A percentile compares a stretch with the other conserved stretches of the same genome.
phyloP scores from a whole-genome alignment of 2,329 filamentous ascomycete species.

The Byssoonygena ceratinophila region DNA sequence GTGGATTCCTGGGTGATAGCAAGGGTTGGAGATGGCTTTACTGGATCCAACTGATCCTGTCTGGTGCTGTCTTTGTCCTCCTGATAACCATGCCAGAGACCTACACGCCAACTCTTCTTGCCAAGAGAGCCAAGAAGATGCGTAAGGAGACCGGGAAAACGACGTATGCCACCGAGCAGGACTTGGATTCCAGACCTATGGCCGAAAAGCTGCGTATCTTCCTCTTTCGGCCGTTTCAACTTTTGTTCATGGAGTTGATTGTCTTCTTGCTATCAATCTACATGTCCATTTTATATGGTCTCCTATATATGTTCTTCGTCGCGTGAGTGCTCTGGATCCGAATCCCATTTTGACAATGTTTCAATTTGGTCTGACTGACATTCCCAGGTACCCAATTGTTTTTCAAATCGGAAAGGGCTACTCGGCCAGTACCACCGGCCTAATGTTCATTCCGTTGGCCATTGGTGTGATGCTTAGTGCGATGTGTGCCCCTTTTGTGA shows the following conservation, averaged over 20 bases:
- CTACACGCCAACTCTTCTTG: slow-evolving; percentile 69
- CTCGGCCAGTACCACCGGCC: slow-evolving; percentile 59
- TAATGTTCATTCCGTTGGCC: slow-evolving; percentile 80
- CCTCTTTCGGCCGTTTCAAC: slow-evolving; percentile 70
- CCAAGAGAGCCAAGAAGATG: slow-evolving; percentile 58
- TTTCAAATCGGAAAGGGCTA: slow-evolving; percentile 74
- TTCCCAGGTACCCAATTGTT: slow-evolving; percentile 44
- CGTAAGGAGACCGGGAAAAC: slow-evolving; percentile 56
- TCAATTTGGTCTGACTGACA: too few species aligned
- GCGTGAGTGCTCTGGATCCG: slow-evolving; percentile 24
- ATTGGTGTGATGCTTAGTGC: slow-evolving; percentile 63
- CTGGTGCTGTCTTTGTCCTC: slow-evolving; percentile 57
- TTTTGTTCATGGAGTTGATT: slow-evolving; percentile 74
- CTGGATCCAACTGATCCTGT: slow-evolving; percentile 73
- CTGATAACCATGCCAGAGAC: slow-evolving; percentile 86
- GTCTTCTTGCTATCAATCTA: slow-evolving; percentile 75
- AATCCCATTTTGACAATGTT: too few species aligned
- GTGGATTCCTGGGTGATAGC: slow-evolving; percentile 62
- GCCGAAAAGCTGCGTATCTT: slow-evolving; percentile 61
- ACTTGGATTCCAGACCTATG: slow-evolving; percentile 62
- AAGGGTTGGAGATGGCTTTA: slow-evolving; percentile 74
- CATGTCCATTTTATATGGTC: slow-evolving; percentile 61
- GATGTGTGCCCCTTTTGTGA: slow-evolving; percentile 58
- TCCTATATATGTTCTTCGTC: slow-evolving; percentile 45
- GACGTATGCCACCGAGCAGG: slow-evolving; percentile 66